These are phyloP conservation scores for Melanogaster broomeanus DNA, from an alignment of 768 basidiomycete species.

Conservation along the genomic window DNA sequence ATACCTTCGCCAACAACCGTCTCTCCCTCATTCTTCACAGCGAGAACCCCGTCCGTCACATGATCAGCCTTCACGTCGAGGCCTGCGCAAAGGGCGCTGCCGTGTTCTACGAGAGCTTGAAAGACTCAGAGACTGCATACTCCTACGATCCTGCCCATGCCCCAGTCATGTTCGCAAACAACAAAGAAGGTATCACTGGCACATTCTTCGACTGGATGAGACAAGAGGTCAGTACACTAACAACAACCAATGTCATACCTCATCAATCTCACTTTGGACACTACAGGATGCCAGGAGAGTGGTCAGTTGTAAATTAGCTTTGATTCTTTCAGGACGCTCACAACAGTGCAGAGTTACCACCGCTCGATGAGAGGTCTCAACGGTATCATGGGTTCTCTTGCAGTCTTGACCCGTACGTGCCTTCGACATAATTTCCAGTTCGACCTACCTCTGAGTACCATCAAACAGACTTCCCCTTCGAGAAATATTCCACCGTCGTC, in stretches of 20 bases:
- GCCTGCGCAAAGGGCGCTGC: conserved; percentile 14
- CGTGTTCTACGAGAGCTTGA: conserved; percentile 28
- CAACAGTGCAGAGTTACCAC: conserved; percentile 19
- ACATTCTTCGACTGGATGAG: conserved; percentile 28
- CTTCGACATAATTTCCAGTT: not conserved
- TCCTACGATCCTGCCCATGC: conserved; percentile 23
- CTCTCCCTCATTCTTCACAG: conserved; percentile 30
- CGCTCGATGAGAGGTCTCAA: conserved; percentile 24
- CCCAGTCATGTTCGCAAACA: conserved; percentile 19
- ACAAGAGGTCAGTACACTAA: conserved; percentile 14
- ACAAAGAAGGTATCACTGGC: conserved; percentile 18
- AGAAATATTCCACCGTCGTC: conserved; percentile 27
- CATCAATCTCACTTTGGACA: not conserved
- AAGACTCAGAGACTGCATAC: conserved; percentile 20
- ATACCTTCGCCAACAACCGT: conserved; percentile 37
- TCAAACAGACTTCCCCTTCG: conserved; percentile 33
- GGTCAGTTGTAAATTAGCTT: conserved; percentile 5
- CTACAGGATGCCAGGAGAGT: conserved; percentile 19
- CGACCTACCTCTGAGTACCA: not conserved
- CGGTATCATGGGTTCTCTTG: conserved; percentile 24
- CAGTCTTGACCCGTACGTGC: conserved; percentile 22
- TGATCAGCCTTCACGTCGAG: conserved; percentile 22
- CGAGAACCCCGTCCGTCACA: conserved; percentile 22
- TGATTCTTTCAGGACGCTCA: not conserved
- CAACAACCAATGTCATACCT: not conserved